A percentile compares a stretch with the other conserved stretches of the same genome.
phyloP scores from a whole-genome alignment of 768 basidiomycete species.

The Rhodotorula taiwanensis region DNA sequence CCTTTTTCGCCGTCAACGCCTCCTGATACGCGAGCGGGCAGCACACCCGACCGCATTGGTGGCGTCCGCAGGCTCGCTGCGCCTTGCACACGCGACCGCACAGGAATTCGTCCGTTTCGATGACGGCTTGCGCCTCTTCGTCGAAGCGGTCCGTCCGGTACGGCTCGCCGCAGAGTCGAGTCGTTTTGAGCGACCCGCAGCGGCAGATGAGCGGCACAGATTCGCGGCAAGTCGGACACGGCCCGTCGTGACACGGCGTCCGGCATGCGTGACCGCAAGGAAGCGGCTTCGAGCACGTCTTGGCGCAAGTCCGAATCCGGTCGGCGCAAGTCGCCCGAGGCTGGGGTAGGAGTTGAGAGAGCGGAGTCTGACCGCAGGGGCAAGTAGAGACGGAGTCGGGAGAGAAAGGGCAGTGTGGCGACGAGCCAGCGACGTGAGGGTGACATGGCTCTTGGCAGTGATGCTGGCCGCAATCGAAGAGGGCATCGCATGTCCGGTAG shows the following conservation, averaged over 20 bases:
- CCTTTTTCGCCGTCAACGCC: constrained; percentile 52
- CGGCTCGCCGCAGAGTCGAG: constrained; percentile 52
- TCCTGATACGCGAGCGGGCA: constrained; percentile 70
- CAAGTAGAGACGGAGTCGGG: constrained; percentile 64
- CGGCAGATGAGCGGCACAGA: constrained; percentile 61
- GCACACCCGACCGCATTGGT: constrained; percentile 75
- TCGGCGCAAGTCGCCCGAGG: constrained; percentile 55
- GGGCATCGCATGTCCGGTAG: constrained; percentile 56
- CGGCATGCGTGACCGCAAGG: not conserved
- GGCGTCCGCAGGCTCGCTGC: constrained; percentile 73
- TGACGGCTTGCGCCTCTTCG: constrained; percentile 19
- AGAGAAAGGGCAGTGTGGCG: constrained; percentile 64
- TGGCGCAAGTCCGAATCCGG: constrained; percentile 72
- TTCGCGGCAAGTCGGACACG: not conserved
- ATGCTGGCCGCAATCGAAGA: constrained; percentile 72
- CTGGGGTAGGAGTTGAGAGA: constrained; percentile 46
- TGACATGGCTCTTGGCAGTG: constrained; percentile 53
- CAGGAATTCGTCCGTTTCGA: constrained; percentile 54
- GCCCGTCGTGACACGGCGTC: not conserved
- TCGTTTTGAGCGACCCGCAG: constrained; percentile 65
- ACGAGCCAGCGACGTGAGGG: constrained; percentile 53
- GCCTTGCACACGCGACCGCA: constrained; percentile 76
- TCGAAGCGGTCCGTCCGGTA: constrained; percentile 35
- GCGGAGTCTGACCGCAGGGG: constrained; percentile 67
- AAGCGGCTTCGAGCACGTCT: constrained; percentile 34